Conservation (phyloP, 805 yeast species). For the Ogataea chonburiensis region DNA sequence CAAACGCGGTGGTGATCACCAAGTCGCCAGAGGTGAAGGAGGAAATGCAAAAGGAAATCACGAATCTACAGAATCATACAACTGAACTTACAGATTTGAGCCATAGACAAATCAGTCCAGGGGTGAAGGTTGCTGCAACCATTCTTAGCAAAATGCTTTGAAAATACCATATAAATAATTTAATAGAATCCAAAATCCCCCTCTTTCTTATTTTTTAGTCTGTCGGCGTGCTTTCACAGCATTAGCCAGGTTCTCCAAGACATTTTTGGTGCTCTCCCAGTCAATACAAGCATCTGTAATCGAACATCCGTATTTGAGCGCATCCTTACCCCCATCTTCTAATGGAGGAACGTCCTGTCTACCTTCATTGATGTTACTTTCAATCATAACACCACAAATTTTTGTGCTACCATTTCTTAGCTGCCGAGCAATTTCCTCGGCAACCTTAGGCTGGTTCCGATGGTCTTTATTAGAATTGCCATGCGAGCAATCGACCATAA, state of each 20-base stretch:
- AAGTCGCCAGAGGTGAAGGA: slow-evolving; percentile 56
- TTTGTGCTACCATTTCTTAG: slow-evolving; percentile 67
- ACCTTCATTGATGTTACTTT: slow-evolving; percentile 87
- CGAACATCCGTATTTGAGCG: slow-evolving; percentile 85
- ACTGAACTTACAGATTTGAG: slow-evolving; percentile 47
- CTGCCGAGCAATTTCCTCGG: slow-evolving; percentile 74
- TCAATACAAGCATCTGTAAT: slow-evolving; percentile 98
- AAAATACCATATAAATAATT: slow-evolving; percentile 8
- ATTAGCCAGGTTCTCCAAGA: slow-evolving; percentile 66
- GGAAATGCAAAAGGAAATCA: slow-evolving; percentile 61
- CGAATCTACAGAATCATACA: slow-evolving; percentile 55
- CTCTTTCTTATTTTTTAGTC: no score
- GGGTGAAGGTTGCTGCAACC: slow-evolving; percentile 67
- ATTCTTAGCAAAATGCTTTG: slow-evolving; percentile 55
- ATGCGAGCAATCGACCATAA: slow-evolving; percentile 97
- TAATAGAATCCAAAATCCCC: no score
- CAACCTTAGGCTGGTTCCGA: slow-evolving; percentile 91
- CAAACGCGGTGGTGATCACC: slow-evolving; percentile 80
- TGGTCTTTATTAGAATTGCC: slow-evolving; percentile 92
- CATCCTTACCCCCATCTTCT: slow-evolving; percentile 65
- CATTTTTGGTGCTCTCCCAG: slow-evolving; percentile 79
- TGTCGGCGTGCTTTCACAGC: slow-evolving; percentile 80
- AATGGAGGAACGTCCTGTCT: slow-evolving; percentile 83
- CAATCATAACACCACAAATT: slow-evolving; percentile 96
- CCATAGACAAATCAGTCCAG: slow-evolving; percentile 59